These are phyloP conservation scores for Boletus pseudopeckii DNA, from an alignment of 768 basidiomycete species.

Conservation along the genomic window DNA sequence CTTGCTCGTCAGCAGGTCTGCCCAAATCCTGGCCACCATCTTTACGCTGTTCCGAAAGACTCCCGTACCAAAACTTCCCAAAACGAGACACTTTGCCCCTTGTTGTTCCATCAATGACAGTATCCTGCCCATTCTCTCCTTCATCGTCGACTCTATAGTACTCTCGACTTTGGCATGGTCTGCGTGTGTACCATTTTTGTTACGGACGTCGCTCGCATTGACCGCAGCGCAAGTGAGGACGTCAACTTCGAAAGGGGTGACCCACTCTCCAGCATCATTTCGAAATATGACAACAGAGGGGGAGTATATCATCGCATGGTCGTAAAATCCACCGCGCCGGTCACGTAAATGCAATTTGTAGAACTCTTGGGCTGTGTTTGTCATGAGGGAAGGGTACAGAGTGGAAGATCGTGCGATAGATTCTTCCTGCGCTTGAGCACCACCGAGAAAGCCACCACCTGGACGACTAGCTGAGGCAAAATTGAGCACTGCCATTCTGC, in stretches of 20 bases:
- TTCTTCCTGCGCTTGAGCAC: conserved; percentile 79
- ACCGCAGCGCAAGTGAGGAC: conserved; percentile 74
- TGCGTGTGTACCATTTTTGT: conserved; percentile 15
- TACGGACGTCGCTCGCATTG: conserved; percentile 55
- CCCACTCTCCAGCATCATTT: conserved; percentile 56
- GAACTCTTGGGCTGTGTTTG: conserved; percentile 53
- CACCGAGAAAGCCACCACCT: conserved; percentile 72
- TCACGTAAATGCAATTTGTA: conserved; percentile 56
- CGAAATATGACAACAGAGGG: conserved; percentile 61
- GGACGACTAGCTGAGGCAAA: conserved; percentile 75
- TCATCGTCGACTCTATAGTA: conserved; percentile 55
- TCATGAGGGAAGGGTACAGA: conserved; percentile 59
- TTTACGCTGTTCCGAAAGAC: conserved; percentile 66
- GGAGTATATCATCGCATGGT: conserved; percentile 78
- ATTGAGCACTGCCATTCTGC: conserved; percentile 61
- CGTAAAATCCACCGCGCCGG: conserved; percentile 55
- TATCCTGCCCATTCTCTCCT: conserved; percentile 67
- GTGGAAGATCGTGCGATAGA: conserved; percentile 75
- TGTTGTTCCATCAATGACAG: conserved; percentile 62
- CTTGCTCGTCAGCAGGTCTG: conserved; percentile 48
- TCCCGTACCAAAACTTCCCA: conserved; percentile 78
- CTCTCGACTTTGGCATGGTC: conserved; percentile 21
- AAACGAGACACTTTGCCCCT: conserved; percentile 55
- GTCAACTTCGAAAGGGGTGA: conserved; percentile 56
- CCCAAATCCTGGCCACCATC: conserved; percentile 62